Evolutionary conservation across 805 yeast species (phyloP).

Genomic region (Komagataella ulmi): DNA sequence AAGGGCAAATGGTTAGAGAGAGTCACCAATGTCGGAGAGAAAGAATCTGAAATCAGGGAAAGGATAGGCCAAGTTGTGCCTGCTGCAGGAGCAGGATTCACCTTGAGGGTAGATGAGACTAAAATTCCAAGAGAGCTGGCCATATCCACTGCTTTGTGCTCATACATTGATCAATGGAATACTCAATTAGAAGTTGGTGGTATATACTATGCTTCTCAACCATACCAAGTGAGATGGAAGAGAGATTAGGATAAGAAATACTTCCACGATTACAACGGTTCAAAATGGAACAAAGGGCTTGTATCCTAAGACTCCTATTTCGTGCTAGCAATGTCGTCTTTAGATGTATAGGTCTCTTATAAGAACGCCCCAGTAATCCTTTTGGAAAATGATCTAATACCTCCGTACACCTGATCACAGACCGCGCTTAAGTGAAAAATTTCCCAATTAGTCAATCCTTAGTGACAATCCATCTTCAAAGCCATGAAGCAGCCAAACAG

Average conservation of each 20-base stretch:
- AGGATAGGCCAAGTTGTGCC: conserved; percentile 46
- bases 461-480: neutral
- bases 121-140: conserved; percentile 48
- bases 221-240: conserved; percentile 39
- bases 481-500: neutral
- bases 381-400: conserved; percentile 2
- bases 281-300: neutral
- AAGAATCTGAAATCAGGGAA: conserved; percentile 49
- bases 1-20: conserved; percentile 44
- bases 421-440: neutral
- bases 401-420: neutral
- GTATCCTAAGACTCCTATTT: neutral
- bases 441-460: neutral
- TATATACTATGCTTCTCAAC: conserved; percentile 41
- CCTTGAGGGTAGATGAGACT: conserved; percentile 36
- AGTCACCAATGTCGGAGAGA: conserved; percentile 47
- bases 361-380: neutral
- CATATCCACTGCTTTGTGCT: conserved; percentile 42
- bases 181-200: conserved; percentile 52
- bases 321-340: neutral
- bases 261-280: neutral
- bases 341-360: neutral
- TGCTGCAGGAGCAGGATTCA: conserved; percentile 42
- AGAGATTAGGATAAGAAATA: conserved; percentile 22
- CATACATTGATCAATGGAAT: conserved; percentile 58